Conservation (phyloP, 768 basidiomycete genomes). For the Suillus subluteus region DNA sequence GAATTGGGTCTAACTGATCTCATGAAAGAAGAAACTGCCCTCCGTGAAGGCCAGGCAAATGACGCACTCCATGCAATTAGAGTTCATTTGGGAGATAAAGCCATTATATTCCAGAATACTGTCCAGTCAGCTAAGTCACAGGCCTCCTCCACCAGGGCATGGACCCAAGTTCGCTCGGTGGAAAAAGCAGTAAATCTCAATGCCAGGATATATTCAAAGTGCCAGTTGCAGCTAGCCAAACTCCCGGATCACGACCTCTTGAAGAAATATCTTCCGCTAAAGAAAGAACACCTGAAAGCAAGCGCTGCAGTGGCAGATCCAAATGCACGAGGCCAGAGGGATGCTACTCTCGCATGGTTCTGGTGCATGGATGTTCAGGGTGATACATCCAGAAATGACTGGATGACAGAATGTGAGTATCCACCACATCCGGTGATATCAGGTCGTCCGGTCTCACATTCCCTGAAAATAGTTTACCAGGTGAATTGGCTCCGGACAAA, state of each 20-base stretch:
- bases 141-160: no score
- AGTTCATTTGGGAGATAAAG: no score
- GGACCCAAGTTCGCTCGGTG: no score
- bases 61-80: no score
- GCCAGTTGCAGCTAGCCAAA: no score
- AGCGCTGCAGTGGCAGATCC: constrained; percentile 1
- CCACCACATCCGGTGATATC: not conserved
- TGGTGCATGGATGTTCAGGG: constrained; percentile 11
- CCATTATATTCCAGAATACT: no score
- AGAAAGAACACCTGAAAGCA: constrained; percentile 8
- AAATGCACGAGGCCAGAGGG: constrained; percentile 7
- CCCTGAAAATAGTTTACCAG: constrained; percentile 5
- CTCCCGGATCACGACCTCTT: not conserved
- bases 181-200: no score
- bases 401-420: constrained; percentile 15
- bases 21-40: no score
- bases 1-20: no score
- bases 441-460: not conserved
- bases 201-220: no score
- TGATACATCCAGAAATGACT: constrained; percentile 8
- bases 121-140: no score
- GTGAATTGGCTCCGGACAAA: constrained; percentile 15
- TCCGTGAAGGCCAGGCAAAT: no score
- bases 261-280: not conserved
- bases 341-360: constrained; percentile 13